Percentiles rank a stretch among this genome's conserved stretches.
Evolutionary conservation across 169 alveolate species (phyloP).

Genomic region (Cryptosporidium xiaoi): DNA sequence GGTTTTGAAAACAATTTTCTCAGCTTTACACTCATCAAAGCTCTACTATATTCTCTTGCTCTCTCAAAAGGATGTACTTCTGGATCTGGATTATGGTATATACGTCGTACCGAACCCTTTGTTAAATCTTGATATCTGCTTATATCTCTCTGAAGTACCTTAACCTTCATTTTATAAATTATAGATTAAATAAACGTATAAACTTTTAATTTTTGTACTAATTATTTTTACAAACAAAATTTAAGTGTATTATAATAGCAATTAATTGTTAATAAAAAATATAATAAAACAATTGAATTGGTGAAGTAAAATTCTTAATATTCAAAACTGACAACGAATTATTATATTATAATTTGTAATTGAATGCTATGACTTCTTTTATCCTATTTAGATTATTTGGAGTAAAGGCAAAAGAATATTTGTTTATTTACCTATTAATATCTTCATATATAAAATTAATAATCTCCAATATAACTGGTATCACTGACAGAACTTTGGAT

Average conservation of each 20-base stretch:
- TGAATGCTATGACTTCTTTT: no score
- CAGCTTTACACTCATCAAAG: constrained; percentile 95
- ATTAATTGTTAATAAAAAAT: neutral
- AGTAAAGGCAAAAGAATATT: no score
- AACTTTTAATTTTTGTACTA: neutral
- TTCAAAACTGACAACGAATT: no score
- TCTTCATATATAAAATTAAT: no score
- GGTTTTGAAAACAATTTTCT: constrained; percentile 98
- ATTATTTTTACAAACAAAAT: neutral
- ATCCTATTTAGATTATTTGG: no score
- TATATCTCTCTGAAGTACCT: constrained; percentile 80
- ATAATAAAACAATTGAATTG: no score
- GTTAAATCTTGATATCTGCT: constrained; percentile 76
- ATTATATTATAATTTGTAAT: no score
- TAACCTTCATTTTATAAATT: constrained; percentile 76
- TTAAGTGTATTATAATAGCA: neutral
- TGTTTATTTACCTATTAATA: no score
- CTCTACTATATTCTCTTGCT: constrained; percentile 95
- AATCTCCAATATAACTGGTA: no score
- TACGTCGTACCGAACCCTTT: constrained; percentile 73
- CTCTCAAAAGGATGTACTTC: constrained; percentile 89
- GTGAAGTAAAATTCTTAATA: no score
- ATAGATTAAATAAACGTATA: neutral
- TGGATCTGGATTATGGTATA: constrained; percentile 86
- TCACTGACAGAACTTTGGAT: no score